A percentile compares a stretch with the other conserved stretches of the same genome.
Evolutionary conservation across 345 rosid genomes (phyloP).

Genomic region (Rhizophora apiculata): DNA sequence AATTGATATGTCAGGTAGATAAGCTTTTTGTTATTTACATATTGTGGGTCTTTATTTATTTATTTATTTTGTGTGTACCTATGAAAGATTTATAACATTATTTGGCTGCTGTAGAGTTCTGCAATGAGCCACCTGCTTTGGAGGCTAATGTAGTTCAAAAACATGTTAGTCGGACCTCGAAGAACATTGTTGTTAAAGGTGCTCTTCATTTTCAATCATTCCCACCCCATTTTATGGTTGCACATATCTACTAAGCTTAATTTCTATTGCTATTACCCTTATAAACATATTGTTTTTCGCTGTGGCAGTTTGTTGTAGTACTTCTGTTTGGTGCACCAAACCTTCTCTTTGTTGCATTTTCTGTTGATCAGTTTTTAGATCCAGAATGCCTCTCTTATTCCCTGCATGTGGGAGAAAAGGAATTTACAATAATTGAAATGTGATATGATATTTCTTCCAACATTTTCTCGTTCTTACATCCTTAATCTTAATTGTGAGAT

Average conservation of each 20-base stretch:
- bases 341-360: no score
- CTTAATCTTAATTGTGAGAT: no score
- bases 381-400: no score
- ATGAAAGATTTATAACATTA: constrained; percentile 3
- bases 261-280: background rate
- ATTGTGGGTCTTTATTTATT: background rate
- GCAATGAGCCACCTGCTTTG: constrained; percentile 41
- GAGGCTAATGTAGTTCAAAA: constrained; percentile 47
- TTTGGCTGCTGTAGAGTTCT: constrained; percentile 45
- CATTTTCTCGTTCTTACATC: no score
- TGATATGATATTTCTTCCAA: no score
- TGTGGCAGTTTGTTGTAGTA: no score
- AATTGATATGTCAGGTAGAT: constrained; percentile 55
- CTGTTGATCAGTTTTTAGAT: no score
- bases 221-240: background rate
- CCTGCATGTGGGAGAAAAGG: no score
- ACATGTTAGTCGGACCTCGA: constrained; percentile 47
- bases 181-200: constrained; percentile 80
- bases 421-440: no score
- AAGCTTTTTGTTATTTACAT: background rate
- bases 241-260: background rate
- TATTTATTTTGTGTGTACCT: no score
- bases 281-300: no score
- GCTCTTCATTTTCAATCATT: constrained; percentile 4
- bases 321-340: no score